phyloP scores from a whole-genome alignment of 176 grass and related monocot genomes.

The Rhynchospora breviuscula region DNA sequence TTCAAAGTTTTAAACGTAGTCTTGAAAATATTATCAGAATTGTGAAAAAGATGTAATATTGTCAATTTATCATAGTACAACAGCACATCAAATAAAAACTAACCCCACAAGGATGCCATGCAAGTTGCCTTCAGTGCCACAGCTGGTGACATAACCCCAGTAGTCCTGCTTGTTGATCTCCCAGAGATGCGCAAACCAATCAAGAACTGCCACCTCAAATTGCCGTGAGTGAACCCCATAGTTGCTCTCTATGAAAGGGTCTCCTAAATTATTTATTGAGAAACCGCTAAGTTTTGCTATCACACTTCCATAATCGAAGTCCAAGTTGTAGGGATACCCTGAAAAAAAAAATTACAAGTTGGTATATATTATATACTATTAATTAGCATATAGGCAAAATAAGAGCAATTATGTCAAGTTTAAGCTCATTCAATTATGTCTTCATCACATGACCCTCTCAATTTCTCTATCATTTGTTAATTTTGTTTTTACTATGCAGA shows the following conservation, averaged over 20 bases:
- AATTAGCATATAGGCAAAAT: too few species aligned
- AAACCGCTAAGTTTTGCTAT: constrained; percentile 42
- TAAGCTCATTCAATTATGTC: too few species aligned
- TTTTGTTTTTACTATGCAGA: too few species aligned
- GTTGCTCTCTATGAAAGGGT: constrained; percentile 89
- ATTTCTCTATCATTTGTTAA: too few species aligned
- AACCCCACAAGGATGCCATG: constrained; percentile 92
- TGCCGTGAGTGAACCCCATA: constrained; percentile 82
- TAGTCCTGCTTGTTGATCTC: constrained; percentile 65
- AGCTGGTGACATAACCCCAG: constrained; percentile 90
- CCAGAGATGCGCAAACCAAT: constrained; percentile 92
- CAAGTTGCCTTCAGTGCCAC: constrained; percentile 82
- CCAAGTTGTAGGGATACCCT: constrained; percentile 89
- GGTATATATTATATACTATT: too few species aligned
- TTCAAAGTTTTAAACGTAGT: too few species aligned
- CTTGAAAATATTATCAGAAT: neutral
- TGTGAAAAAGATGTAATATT: neutral
- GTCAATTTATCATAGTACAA: neutral
- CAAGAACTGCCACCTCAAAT: constrained; percentile 76
- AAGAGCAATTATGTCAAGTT: too few species aligned
- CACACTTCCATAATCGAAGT: constrained; percentile 75
- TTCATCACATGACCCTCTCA: too few species aligned
- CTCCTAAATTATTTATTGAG: constrained; percentile 78
- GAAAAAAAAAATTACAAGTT: neutral
- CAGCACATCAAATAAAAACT: neutral